Evolutionary conservation across 805 yeast species (phyloP), one percentile per base, ranked within the genome.

Genomic region (Monosporozyma yasuniensis): DNA sequence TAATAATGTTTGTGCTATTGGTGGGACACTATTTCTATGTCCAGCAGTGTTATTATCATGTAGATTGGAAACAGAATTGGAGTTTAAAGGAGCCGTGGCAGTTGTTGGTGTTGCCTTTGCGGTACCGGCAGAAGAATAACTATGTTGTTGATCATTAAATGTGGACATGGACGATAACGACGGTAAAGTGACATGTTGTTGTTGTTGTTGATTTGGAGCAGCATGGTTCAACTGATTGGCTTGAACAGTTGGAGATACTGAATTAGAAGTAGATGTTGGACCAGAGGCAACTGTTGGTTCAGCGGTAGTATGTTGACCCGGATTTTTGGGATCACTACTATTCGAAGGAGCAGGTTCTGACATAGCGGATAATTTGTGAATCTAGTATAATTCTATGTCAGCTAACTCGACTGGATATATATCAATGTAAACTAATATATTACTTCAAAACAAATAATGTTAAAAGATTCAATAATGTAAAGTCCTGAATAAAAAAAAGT

Each of bases 91-190:
- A 46, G 59, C 37, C 47, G 63, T 39, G 42, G 61, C 28, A 48
- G 61, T 32, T 46, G 54, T 39, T 49, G 57, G 38, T 49, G 60
- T 35, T 44, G 52, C 49, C 54, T 54, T 49, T 50, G 58, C 22
- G 48, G 61, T 46, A 60, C 53, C 48, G 59, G 66, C 44, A 56
- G 65, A 42, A 66, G 69, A 23, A 60, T 61, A 44, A 42, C 53
- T 50, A 54, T 55, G 50, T 49, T 61, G 52, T 60, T 66, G 27
- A 18, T 51, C 60, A 57, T 53, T 63, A 69, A 48, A 22, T 9
- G 42, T 16, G 42, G 42, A 39, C 25, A 39, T 39, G 22, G 4
- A 21, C 7, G 52, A 42, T 38, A 50, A 35, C 14, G 52, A 50
- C n/a, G 52, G 52, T 28, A 49, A 32, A 14, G 48, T 49, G 22